These are phyloP conservation scores for Lanmaoa rubissima DNA, from an alignment of 768 basidiomycete genomes.

Conservation along the genomic window DNA sequence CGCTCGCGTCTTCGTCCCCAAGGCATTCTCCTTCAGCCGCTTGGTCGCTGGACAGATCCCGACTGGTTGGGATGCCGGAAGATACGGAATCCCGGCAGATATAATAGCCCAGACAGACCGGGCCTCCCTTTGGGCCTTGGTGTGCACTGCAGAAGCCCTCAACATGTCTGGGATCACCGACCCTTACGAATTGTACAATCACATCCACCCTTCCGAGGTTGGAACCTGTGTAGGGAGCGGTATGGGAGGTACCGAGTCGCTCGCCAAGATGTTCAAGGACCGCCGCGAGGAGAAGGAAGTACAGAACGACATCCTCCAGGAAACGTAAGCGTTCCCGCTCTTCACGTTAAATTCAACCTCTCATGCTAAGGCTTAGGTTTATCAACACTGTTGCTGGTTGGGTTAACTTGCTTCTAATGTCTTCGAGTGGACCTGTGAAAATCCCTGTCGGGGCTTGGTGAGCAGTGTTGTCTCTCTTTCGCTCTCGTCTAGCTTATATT, in stretches of 20 bases:
- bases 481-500: slow-evolving; percentile 2
- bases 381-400: slow-evolving; percentile 99
- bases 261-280: slow-evolving; percentile 98
- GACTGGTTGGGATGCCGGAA: slow-evolving; percentile 94
- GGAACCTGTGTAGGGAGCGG: slow-evolving; percentile 94
- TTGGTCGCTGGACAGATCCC: slow-evolving; percentile 95
- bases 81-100: slow-evolving; percentile 96
- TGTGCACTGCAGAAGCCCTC: slow-evolving; percentile 91
- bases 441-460: slow-evolving; percentile 99
- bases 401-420: slow-evolving; percentile 92
- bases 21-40: slow-evolving; percentile 92
- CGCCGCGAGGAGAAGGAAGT: slow-evolving; percentile 97
- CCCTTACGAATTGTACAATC: slow-evolving; percentile 95
- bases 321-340: slow-evolving; percentile 64
- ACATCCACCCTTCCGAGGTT: slow-evolving; percentile 95
- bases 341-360: not conserved
- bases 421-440: slow-evolving; percentile 97
- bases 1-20: slow-evolving; percentile 88
- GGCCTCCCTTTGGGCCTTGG: slow-evolving; percentile 91
- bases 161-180: slow-evolving; percentile 97
- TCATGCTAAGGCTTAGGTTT: slow-evolving; percentile 54
- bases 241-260: slow-evolving; percentile 92
- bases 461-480: slow-evolving; percentile 21
- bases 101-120: slow-evolving; percentile 95
- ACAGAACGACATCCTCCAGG: slow-evolving; percentile 97